Percentiles rank a stretch among this genome's conserved stretches.
These are phyloP conservation scores for Xylariaceae sp. DNA, from an alignment of 2,329 filamentous ascomycete genomes.

Conservation along the genomic window DNA sequence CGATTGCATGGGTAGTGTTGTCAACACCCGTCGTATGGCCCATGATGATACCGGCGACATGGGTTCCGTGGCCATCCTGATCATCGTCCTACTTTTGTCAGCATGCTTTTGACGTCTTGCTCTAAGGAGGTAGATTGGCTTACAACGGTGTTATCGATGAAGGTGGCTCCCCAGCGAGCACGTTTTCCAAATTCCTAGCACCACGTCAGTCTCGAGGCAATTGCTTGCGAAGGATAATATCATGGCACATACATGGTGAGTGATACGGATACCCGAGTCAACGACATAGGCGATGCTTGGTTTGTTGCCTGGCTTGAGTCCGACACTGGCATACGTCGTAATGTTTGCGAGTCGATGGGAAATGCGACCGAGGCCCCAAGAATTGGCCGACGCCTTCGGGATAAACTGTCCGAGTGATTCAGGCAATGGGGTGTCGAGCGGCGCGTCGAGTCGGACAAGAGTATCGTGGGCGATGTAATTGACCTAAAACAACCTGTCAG, in stretches of 20 bases:
- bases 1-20: constrained; percentile 26
- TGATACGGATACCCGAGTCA: constrained; percentile 27
- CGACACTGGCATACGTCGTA: constrained; percentile 17
- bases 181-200: constrained; percentile 26
- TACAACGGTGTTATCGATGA: constrained; percentile 23
- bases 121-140: background rate
- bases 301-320: constrained; percentile 8
- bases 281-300: constrained; percentile 26
- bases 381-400: background rate
- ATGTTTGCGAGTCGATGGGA: constrained; percentile 25
- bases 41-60: constrained; percentile 26
- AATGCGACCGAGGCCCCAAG: constrained; percentile 28
- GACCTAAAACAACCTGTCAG: constrained; percentile 20
- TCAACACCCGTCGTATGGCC: constrained; percentile 28
- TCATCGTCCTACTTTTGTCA: constrained; percentile 22
- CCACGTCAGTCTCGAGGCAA: constrained; percentile 5
- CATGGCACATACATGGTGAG: constrained; percentile 20
- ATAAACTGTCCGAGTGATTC: background rate
- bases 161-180: constrained; percentile 27
- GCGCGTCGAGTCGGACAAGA: constrained; percentile 15
- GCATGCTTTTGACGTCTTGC: background rate
- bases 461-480: constrained; percentile 25
- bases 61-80: constrained; percentile 29
- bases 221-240: background rate
- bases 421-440: background rate